These are phyloP conservation scores for Clavispora asparagi DNA, from an alignment of 805 yeast species.

Conservation along the genomic window DNA sequence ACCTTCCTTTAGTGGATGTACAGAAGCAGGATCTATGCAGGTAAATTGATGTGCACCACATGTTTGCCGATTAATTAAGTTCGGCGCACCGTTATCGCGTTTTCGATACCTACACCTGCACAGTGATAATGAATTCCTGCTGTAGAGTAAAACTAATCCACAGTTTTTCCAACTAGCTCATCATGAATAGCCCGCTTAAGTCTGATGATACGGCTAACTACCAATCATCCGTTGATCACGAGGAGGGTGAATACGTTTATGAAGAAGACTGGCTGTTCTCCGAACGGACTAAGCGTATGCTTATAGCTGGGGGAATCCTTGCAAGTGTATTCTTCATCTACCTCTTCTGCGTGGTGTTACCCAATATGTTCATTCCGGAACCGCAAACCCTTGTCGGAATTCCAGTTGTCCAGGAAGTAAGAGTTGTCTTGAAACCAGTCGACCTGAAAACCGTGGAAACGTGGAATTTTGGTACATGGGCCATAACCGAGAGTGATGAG, in stretches of 20 bases:
- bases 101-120: neutral
- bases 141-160: too few species aligned
- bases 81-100: neutral
- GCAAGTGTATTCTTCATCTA: constrained; percentile 17
- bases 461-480: constrained; percentile 1
- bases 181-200: neutral
- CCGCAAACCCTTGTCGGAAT: constrained; percentile 22
- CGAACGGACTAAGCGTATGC: constrained; percentile 2
- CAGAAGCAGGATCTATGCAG: neutral
- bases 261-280: constrained; percentile 8
- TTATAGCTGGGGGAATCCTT: constrained; percentile 4
- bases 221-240: constrained; percentile 3
- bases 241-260: constrained; percentile 2
- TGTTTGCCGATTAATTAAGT: neutral
- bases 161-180: neutral
- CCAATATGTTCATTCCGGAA: constrained; percentile 31
- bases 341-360: constrained; percentile 29
- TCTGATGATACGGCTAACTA: neutral
- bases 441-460: constrained; percentile 5
- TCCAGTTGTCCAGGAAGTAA: constrained; percentile 19
- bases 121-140: neutral
- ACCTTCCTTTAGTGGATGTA: neutral
- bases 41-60: neutral
- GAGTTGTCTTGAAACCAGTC: constrained; percentile 23
- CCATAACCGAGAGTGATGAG: constrained; percentile 1